phyloP scores from a whole-genome alignment of 78 protist species.

The Chrysochromulina tobinii region DNA sequence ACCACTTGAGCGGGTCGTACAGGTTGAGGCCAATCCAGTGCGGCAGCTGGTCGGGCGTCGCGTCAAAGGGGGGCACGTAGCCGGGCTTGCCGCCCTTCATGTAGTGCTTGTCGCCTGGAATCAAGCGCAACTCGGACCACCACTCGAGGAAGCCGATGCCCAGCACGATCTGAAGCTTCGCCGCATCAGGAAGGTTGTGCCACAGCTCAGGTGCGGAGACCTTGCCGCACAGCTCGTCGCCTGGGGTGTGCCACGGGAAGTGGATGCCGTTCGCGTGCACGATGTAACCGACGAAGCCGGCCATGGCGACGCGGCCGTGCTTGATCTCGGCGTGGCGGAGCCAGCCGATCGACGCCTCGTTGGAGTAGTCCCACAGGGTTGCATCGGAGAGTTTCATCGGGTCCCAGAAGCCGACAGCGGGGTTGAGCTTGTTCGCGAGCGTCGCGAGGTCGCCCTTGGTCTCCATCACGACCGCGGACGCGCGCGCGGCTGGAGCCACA shows the following conservation, averaged over 20 bases:
- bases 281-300: neutral
- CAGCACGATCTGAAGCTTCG: neutral
- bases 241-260: neutral
- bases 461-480: neutral
- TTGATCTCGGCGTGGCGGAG: constrained; percentile 13
- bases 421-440: neutral
- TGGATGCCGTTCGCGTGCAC: neutral
- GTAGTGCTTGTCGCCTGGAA: neutral
- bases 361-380: neutral
- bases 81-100: constrained; percentile 23
- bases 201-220: neutral
- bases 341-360: neutral
- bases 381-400: neutral
- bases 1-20: too few species aligned
- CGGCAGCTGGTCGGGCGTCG: neutral
- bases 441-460: neutral
- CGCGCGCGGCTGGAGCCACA: neutral
- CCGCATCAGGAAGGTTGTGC: neutral
- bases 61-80: neutral
- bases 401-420: neutral
- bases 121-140: neutral
- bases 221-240: neutral
- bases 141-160: constrained; percentile 10
- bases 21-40: neutral
- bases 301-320: constrained; percentile 30